Conservation (phyloP, 2,329 filamentous ascomycete genomes). For the Colletotrichum incanum region DNA sequence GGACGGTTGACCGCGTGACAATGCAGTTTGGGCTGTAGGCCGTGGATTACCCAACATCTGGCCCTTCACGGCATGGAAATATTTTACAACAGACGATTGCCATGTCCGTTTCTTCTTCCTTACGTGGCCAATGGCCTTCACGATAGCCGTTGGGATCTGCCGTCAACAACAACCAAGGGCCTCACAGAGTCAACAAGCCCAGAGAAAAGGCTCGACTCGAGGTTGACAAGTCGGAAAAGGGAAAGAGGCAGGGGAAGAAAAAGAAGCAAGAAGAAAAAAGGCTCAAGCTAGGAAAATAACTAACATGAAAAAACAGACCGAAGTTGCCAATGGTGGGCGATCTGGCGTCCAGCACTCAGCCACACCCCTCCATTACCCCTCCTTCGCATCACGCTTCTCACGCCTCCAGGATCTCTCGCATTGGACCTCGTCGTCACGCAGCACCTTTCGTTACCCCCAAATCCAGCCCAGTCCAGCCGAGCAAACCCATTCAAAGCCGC, state of each 20-base stretch:
- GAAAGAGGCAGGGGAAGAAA: not conserved
- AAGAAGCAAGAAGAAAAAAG: not conserved
- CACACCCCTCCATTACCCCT: conserved; percentile 16
- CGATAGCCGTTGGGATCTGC: conserved; percentile 1
- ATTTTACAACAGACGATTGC: not conserved
- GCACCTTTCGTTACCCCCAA: conserved; percentile 14
- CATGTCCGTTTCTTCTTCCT: not conserved
- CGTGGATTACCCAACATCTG: not conserved
- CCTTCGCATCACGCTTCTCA: conserved; percentile 23
- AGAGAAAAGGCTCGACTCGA: not conserved
- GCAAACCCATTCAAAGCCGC: conserved; percentile 30
- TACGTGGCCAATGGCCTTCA: not conserved
- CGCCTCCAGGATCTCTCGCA: not conserved
- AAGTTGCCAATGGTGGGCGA: conserved; percentile 25
- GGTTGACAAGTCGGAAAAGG: not conserved
- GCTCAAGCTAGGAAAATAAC: not conserved
- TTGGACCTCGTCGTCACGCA: conserved; percentile 15
- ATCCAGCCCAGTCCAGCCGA: conserved; percentile 36
- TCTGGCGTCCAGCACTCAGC: conserved; percentile 18
- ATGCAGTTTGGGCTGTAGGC: not conserved
- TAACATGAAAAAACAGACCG: conserved; percentile 1
- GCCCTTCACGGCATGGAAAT: not conserved
- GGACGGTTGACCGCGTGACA: conserved; percentile 4
- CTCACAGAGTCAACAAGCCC: not conserved
- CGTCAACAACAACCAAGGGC: conserved; percentile 6